These are phyloP conservation scores for Amanita pseudoporphyria DNA, from an alignment of 768 basidiomycete species.

Conservation along the genomic window DNA sequence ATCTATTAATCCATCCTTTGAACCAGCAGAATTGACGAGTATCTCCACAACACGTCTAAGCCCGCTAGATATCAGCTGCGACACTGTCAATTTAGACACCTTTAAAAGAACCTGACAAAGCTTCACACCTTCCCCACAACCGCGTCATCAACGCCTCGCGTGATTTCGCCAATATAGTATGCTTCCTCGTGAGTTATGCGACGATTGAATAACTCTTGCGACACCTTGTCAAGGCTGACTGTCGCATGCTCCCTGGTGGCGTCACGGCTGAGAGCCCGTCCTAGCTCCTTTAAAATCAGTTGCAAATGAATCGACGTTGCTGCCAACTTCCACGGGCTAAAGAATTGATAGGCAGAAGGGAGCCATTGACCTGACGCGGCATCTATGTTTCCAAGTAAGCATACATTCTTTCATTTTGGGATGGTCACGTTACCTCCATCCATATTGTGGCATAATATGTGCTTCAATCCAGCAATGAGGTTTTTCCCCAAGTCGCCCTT, in stretches of 20 bases:
- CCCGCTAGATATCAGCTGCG: constrained; percentile 69
- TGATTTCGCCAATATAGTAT: constrained; percentile 77
- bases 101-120: neutral
- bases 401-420: neutral
- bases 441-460: constrained; percentile 61
- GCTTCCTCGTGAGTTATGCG: constrained; percentile 73
- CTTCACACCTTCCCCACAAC: constrained; percentile 58
- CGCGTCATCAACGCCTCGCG: constrained; percentile 52
- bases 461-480: constrained; percentile 55
- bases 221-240: constrained; percentile 55
- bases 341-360: constrained; percentile 52
- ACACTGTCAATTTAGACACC: neutral
- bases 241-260: constrained; percentile 45
- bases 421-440: constrained; percentile 34
- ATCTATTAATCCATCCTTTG: constrained; percentile 20
- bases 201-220: constrained; percentile 58
- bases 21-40: constrained; percentile 26
- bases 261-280: constrained; percentile 54
- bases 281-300: constrained; percentile 65
- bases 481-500: constrained; percentile 47
- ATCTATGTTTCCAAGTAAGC: constrained; percentile 19
- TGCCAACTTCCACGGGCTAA: constrained; percentile 79
- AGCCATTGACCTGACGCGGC: constrained; percentile 28
- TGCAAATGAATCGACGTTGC: constrained; percentile 76
- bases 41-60: constrained; percentile 54